Percentiles rank a stretch among this genome's conserved stretches.
phyloP scores from a whole-genome alignment of 2,329 filamentous ascomycete species.

The Emergomyces orientalis region DNA sequence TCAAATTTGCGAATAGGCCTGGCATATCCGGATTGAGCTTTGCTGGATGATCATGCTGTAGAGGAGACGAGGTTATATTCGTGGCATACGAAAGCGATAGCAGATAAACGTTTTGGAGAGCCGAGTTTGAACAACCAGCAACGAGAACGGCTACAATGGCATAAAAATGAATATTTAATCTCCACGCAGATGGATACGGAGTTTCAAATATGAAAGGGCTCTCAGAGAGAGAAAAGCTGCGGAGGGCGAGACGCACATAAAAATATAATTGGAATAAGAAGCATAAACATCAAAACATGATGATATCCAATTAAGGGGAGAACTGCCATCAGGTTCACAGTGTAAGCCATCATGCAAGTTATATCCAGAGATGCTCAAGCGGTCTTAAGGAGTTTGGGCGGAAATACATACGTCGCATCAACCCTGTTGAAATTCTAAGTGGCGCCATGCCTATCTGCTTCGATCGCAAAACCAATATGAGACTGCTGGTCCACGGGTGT shows the following conservation, averaged over 20 bases:
- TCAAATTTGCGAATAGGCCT: constrained; percentile 73
- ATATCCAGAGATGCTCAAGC: neutral
- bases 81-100: constrained; percentile 80
- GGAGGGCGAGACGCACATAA: constrained; percentile 4
- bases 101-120: constrained; percentile 91
- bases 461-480: neutral
- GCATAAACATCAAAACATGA: constrained; percentile 4
- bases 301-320: neutral
- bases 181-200: neutral
- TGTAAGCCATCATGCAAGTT: neutral
- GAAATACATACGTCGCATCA: neutral
- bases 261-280: constrained; percentile 5
- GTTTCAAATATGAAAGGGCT: neutral
- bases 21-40: constrained; percentile 78
- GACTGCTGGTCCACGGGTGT: neutral
- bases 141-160: constrained; percentile 65
- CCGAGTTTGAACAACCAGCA: constrained; percentile 93
- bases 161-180: neutral
- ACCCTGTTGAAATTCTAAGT: neutral
- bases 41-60: constrained; percentile 61
- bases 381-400: neutral
- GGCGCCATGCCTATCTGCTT: neutral
- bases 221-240: too few relatives aligned
- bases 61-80: constrained; percentile 2
- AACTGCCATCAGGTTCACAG: neutral